Base-by-base conservation (phyloP, 2,329 filamentous ascomycete genomes). In the Sporothrix pallida region DNA sequence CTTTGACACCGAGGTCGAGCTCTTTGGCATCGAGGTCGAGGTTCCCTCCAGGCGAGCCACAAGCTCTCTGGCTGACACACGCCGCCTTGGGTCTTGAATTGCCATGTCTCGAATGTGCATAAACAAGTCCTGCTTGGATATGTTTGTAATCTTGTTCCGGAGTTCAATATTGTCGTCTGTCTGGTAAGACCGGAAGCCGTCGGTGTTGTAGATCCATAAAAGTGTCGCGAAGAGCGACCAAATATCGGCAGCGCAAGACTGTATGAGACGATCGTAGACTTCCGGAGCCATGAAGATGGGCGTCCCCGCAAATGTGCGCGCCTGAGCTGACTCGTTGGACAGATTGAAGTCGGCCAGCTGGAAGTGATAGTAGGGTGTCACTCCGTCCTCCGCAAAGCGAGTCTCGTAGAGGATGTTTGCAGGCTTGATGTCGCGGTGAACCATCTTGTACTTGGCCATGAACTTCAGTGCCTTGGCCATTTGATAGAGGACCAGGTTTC, bases 291-390 rank as follows among this genome's bases (percentile, higher is more conserved):
- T 80, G 68, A 80, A 81, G 0, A 76, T 73, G 15, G 75, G 75
- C 0, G 79, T 81, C 1, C 79, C 79, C 0, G 76, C 78, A 3
- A 75, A 73, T 1, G 78, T 79, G 1, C 62, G 71, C 2, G 79
- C 79, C 3, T 75, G 4, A 1, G 71, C 75, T 0, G 74, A 75
- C n/a, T 78, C 76, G 46, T 98, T 98, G 50, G 96, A 95, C 42
- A 99, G 87, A 56, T 96, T 96, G 82, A 99, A 99, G 82, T 99
- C 96, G 13, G 94, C 96, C 75, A 99, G 84, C 82, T 98, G 98
- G 76, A 97, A 91, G 74, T 91, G 91, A 46, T 77, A 78, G 63
- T 76, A 78, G 2, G 75, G 67, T 13, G 74, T 74, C 15, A 75
- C 75, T 4, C 68, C 73, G 23, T 78, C 75, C 2, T 70, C 46